Base-by-base conservation (phyloP, 192 early-diverging fungal species). In the Jimgerdemannia flammicorona region DNA sequence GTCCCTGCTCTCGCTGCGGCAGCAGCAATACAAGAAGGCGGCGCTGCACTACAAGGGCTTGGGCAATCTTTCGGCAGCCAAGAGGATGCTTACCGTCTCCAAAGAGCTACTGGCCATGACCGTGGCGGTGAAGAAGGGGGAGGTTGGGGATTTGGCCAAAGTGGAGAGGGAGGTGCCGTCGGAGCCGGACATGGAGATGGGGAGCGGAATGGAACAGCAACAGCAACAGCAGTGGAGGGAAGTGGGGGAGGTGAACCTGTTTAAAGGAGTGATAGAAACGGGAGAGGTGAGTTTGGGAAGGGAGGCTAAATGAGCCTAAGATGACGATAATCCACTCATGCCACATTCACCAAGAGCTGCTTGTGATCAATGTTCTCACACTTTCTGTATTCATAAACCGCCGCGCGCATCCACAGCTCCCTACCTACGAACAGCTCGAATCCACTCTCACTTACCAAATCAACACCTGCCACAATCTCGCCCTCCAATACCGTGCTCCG, bases 21-120 rank as follows among this genome's bases (percentile, higher is more conserved):
- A 84, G 70, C 67, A 83, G 40, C 84, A 93, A 76, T 93, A 93
- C 75, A 91, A 88, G 74, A 76, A 85, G 41, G 83, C 82, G 7
- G 91, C 89, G 3, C 67, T 89, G 44, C 77, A 77, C 11, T 86
- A 83, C 74, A 91, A 92, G 80, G 74, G 82, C 18, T 66, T 83
- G 0, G 80, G 84, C 41, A 80, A 91, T 65, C 19, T 86, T 3
- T 65, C 66, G 10, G 74, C 43, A 3, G 88, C 90, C 3, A 78
- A 87, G 17, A 84, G 90, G 75, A 80, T 87, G 81, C 59, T 93
- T 14, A 70, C 69, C 42, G 72, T 75, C 3, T 80, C 85, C 1
- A 88, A 88, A 72, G 66, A 64, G 20, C 75, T 93, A 20, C 79
- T 88, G 69, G 78, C 84, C 1, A 71, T 71, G 3, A 78, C 85